Evolutionary conservation across 2,329 filamentous ascomycete genomes (phyloP), one percentile per base, ranked within the genome.

Genomic region (Nemania bipapillata): DNA sequence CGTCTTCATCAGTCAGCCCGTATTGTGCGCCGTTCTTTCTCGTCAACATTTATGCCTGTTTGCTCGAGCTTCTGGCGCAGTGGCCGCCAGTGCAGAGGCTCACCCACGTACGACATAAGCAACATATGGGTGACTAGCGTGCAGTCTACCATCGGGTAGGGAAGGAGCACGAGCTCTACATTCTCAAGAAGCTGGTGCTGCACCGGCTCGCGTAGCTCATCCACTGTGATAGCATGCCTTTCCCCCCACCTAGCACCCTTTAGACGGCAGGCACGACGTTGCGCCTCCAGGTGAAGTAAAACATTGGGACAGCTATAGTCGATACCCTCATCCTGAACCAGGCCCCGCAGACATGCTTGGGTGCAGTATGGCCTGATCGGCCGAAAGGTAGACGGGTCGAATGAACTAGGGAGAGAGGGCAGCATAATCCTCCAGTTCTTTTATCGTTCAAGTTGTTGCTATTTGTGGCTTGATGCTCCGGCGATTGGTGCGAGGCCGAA

Each of bases 91-190:
- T 45, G 15, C 40, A 45, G 40, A 45, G 40, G 40, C 40, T 45
- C 40, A 45, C 40, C 40, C 17, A 17, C 40, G 40, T 45, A 45
- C 40, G 40, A 45, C 40, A 45, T 45, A 45, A 45, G 40, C 17
- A 45, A 45, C 40, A 45, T 45, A 45, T 45, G 40, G 40, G 40
- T 45, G 17, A 45, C 40, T 45, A 45, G 40, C 40, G 40, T 45
- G 40, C 40, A 45, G 40, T 45, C 40, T 3, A 45, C 40, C 40
- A 45, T 45, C 17, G 40, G 40, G 40, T 45, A 45, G 40, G 40
- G 40, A 15, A 45, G 40, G 40, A 45, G 40, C 40, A 45, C 40
- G 8, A 45, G 40, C 40, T 45, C 40, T 45, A n/a, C 15, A 17
- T 45, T 45, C 40, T 45, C 17, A n/a, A 45, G 40, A n/a, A 45